Percentiles rank a stretch among this genome's conserved stretches.
Conservation (phyloP, 495 filamentous ascomycete species). For the Podospora fimiseda region DNA sequence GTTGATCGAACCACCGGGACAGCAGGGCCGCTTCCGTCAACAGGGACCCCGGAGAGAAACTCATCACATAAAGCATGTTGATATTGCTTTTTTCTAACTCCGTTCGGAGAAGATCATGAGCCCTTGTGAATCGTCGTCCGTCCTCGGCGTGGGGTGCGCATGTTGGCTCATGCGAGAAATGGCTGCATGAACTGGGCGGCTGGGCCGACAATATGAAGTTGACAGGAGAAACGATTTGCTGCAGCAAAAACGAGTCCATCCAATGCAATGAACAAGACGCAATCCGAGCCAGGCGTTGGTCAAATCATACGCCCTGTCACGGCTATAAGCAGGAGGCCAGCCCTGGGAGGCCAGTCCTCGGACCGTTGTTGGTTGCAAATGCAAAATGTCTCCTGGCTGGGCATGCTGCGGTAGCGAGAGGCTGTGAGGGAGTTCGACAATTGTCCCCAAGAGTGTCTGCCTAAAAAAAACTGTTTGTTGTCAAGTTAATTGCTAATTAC, state of each 20-base stretch:
- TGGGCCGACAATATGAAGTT: neutral
- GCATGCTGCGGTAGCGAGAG: neutral
- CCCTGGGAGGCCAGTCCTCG: neutral
- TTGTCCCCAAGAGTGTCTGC: too few species aligned
- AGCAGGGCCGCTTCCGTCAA: constrained; percentile 9
- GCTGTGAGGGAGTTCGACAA: neutral
- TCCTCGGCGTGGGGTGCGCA: constrained; percentile 9
- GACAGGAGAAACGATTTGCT: neutral
- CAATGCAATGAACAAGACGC: neutral
- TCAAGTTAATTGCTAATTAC: too few species aligned
- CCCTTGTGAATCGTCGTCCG: neutral
- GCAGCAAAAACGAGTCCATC: neutral
- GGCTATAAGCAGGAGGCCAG: neutral
- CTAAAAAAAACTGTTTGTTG: too few species aligned
- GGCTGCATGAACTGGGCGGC: neutral
- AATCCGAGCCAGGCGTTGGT: neutral
- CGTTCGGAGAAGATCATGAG: constrained; percentile 2
- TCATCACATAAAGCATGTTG: neutral
- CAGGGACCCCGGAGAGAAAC: constrained; percentile 8
- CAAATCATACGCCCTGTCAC: neutral
- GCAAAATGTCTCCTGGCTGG: neutral
- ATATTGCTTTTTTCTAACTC: neutral
- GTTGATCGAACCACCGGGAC: constrained; percentile 8
- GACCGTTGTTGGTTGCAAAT: neutral
- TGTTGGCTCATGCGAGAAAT: neutral